Evolutionary conservation across 805 yeast species (phyloP).

Genomic region (Ogataea salicorniae): DNA sequence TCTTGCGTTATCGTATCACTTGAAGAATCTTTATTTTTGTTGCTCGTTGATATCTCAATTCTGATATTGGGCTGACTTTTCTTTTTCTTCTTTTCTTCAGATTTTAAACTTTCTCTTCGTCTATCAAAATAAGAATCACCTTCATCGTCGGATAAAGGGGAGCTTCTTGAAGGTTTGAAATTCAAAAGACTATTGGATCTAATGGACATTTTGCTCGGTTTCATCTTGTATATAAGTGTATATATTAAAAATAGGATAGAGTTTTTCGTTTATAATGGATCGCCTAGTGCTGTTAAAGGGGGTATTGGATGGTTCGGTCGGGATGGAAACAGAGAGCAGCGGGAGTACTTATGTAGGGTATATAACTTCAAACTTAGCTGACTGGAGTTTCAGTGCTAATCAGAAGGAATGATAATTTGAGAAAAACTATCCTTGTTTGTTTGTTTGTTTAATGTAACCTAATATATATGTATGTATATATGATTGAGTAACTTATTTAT

Average conservation of each 20-base stretch:
- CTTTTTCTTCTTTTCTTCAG: neutral
- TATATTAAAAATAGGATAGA: no score
- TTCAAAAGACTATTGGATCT: slow-evolving; percentile 2
- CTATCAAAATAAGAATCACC: slow-evolving; percentile 6
- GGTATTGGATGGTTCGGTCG: no score
- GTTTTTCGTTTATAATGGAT: no score
- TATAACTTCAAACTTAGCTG: no score
- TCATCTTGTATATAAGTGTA: neutral
- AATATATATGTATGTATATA: no score
- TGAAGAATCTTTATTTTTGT: neutral
- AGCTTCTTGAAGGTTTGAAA: slow-evolving; percentile 24
- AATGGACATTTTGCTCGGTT: neutral
- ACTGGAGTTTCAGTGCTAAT: no score
- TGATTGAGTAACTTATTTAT: neutral
- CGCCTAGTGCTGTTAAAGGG: no score
- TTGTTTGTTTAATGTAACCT: no score
- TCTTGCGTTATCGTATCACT: neutral
- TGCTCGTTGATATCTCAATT: neutral
- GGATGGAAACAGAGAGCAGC: no score
- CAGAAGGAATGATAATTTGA: no score
- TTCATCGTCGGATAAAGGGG: slow-evolving; percentile 27
- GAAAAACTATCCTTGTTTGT: no score
- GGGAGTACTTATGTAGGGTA: no score
- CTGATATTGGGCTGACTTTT: neutral
- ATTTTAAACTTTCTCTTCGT: neutral